These are phyloP conservation scores for Ascodesmis nigricans DNA, from an alignment of 495 filamentous ascomycete species.

Conservation along the genomic window DNA sequence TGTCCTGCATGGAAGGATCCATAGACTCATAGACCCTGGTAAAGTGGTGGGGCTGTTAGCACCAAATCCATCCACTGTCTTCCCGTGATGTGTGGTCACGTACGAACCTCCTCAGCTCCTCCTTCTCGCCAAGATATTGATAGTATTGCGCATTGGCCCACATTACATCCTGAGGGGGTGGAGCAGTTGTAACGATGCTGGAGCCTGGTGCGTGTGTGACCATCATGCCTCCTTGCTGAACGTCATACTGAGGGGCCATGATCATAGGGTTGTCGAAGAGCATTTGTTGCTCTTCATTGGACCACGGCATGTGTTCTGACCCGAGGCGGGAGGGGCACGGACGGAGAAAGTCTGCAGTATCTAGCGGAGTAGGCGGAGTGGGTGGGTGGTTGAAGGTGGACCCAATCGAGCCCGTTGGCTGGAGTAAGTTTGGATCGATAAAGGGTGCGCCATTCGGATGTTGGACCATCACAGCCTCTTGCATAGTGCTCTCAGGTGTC, in stretches of 20 bases:
- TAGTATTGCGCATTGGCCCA: background rate
- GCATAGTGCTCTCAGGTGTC: too few species aligned
- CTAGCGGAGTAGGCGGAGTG: slow-evolving; percentile 2
- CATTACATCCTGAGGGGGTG: background rate
- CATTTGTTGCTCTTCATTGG: slow-evolving; percentile 2
- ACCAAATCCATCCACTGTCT: background rate
- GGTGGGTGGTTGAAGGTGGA: slow-evolving; percentile 4
- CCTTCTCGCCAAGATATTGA: background rate
- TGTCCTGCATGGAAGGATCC: background rate
- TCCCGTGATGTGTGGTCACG: background rate
- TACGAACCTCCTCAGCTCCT: background rate
- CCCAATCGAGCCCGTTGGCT: background rate
- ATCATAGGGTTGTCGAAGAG: background rate
- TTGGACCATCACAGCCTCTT: too few species aligned
- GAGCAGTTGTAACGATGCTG: too few species aligned
- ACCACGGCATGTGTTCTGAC: background rate
- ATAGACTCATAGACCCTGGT: background rate
- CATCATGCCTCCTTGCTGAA: background rate
- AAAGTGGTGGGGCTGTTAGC: background rate
- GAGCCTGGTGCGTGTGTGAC: background rate
- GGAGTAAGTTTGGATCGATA: slow-evolving; percentile 2
- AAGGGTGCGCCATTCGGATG: background rate
- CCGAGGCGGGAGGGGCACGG: background rate
- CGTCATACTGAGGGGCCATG: background rate
- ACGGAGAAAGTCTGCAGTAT: slow-evolving; percentile 1